Conservation (phyloP, 1,139 yeast species). For the Geotrichum fermentans region DNA sequence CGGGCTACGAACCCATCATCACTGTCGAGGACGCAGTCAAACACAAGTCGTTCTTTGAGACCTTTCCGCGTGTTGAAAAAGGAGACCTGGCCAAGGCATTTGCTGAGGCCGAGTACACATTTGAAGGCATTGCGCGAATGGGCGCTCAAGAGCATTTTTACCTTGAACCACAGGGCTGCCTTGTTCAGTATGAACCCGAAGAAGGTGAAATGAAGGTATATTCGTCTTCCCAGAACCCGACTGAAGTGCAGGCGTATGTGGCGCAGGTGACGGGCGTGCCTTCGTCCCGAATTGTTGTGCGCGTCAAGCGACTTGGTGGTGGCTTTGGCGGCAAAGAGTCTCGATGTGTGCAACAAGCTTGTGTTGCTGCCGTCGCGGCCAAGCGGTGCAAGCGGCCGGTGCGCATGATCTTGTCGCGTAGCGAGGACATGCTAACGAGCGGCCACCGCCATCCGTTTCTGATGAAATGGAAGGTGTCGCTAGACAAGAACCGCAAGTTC, state of each 20-base stretch:
- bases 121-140: slow-evolving; percentile 40
- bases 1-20: slow-evolving; percentile 36
- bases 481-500: slow-evolving; percentile 41
- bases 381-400: slow-evolving; percentile 43
- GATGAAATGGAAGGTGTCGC: slow-evolving; percentile 42
- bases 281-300: slow-evolving; percentile 38
- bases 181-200: slow-evolving; percentile 43
- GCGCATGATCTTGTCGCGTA: slow-evolving; percentile 40
- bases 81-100: slow-evolving; percentile 43
- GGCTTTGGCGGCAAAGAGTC: slow-evolving; percentile 61
- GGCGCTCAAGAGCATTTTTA: slow-evolving; percentile 49
- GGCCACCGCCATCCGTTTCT: slow-evolving; percentile 48
- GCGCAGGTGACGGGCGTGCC: slow-evolving; percentile 43
- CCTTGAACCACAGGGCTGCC: slow-evolving; percentile 43
- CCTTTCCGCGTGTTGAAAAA: slow-evolving; percentile 33
- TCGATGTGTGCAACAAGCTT: slow-evolving; percentile 41
- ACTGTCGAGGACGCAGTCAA: slow-evolving; percentile 44
- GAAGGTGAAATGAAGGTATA: slow-evolving; percentile 44
- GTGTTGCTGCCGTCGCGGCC: slow-evolving; percentile 55
- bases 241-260: slow-evolving; percentile 41
- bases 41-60: slow-evolving; percentile 38
- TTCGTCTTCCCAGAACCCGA: slow-evolving; percentile 43
- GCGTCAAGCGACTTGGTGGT: slow-evolving; percentile 53
- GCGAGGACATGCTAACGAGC: slow-evolving; percentile 43
- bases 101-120: slow-evolving; percentile 34